Evolutionary conservation across 108 stramenopile species (phyloP).

Genomic region (Cyclotella atomus): DNA sequence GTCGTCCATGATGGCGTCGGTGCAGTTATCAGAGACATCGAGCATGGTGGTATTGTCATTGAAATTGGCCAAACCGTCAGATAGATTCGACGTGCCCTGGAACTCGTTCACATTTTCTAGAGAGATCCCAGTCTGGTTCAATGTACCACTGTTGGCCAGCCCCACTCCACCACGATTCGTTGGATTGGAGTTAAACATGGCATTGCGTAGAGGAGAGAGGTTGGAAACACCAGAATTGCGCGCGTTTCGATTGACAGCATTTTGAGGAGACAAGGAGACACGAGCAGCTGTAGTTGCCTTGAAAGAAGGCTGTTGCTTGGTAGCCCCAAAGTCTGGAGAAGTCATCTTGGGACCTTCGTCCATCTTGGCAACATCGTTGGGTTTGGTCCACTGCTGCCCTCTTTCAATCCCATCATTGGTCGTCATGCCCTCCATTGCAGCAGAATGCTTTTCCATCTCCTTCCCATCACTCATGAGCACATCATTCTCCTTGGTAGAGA

Average conservation of each 20-base stretch:
- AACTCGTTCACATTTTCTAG: too few relatives aligned
- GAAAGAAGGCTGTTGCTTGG: background rate
- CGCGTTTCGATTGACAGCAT: background rate
- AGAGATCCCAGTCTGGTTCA: too few relatives aligned
- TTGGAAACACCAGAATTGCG: too few relatives aligned
- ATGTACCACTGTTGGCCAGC: too few relatives aligned
- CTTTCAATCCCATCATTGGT: too few relatives aligned
- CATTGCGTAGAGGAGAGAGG: background rate
- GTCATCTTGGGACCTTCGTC: background rate
- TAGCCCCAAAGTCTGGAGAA: too few relatives aligned
- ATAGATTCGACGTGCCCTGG: too few relatives aligned
- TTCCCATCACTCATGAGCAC: background rate
- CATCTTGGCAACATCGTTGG: too few relatives aligned
- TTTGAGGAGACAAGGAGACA: constrained; percentile 7
- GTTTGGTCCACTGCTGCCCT: too few relatives aligned
- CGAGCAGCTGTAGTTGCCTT: background rate
- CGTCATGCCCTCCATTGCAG: background rate
- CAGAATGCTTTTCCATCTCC: background rate
- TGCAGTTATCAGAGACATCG: background rate
- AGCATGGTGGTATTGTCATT: background rate
- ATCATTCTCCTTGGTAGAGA: background rate
- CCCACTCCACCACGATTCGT: too few relatives aligned
- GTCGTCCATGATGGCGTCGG: constrained; percentile 10
- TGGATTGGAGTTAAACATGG: background rate
- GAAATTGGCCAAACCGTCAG: too few relatives aligned